A percentile compares a stretch with the other conserved stretches of the same genome.
These are phyloP conservation scores for Aureobasidium zeae DNA, from an alignment of 2,329 filamentous ascomycete species.

Conservation along the genomic window DNA sequence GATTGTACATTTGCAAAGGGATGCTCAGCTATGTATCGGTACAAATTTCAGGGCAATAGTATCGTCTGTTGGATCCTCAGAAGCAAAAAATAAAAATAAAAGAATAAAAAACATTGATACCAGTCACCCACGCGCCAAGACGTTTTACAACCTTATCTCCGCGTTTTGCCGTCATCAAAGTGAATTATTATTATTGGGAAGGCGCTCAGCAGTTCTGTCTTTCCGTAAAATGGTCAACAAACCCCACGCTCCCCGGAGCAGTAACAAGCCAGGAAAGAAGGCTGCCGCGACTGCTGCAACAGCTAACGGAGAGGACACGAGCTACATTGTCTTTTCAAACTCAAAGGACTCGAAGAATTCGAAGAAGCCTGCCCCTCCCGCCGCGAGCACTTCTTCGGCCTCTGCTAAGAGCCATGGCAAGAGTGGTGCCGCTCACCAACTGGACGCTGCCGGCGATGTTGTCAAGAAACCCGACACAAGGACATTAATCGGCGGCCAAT, in stretches of 20 bases:
- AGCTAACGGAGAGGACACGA: slow-evolving; percentile 39
- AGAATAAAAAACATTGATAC: too few species aligned
- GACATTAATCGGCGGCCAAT: slow-evolving; percentile 85
- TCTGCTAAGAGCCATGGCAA: slow-evolving; percentile 25
- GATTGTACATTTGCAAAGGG: too few species aligned
- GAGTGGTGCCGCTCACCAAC: slow-evolving; percentile 22
- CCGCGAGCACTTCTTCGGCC: slow-evolving; percentile 17
- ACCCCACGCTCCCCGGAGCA: slow-evolving; percentile 37
- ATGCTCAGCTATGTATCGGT: too few species aligned
- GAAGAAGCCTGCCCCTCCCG: slow-evolving; percentile 25
- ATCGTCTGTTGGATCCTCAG: too few species aligned
- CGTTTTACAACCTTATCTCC: slow-evolving; percentile 2
- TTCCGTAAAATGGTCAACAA: slow-evolving; percentile 44
- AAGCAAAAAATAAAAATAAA: too few species aligned
- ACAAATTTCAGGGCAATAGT: too few species aligned
- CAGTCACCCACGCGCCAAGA: too few species aligned
- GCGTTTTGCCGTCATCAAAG: slow-evolving; percentile 4
- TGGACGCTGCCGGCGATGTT: slow-evolving; percentile 23
- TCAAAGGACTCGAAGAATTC: slow-evolving; percentile 37
- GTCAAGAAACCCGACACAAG: slow-evolving; percentile 53
- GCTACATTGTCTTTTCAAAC: slow-evolving; percentile 41
- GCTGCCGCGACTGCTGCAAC: slow-evolving; percentile 24
- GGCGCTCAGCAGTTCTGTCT: too few species aligned
- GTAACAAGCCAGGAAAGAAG: slow-evolving; percentile 30
- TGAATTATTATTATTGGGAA: slow-evolving; percentile 9